Evolutionary conservation across 1,139 yeast species (phyloP).

Genomic region (Arxiozyma telluris): DNA sequence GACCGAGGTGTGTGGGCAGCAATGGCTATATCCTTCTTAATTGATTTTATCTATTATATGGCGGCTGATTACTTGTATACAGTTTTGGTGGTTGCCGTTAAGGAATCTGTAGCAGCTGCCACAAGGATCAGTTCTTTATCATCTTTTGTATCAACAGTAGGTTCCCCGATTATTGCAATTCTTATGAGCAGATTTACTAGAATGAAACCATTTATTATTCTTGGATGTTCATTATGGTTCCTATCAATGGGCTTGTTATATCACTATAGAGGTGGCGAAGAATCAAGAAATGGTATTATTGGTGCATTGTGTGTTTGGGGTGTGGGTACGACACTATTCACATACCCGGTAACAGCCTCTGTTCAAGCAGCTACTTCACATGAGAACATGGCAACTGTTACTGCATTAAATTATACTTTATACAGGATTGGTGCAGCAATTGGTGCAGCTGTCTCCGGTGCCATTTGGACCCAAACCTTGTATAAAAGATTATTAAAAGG

Average conservation of each 20-base stretch:
- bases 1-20: no score
- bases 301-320: constrained; percentile 62
- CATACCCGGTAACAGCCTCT: constrained; percentile 44
- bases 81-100: constrained; percentile 52
- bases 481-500: constrained; percentile 28
- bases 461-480: constrained; percentile 51
- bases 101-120: constrained; percentile 46
- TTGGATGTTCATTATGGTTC: constrained; percentile 50
- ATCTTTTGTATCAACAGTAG: constrained; percentile 56
- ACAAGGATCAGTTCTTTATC: constrained; percentile 55
- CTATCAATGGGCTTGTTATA: constrained; percentile 50
- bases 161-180: constrained; percentile 50
- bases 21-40: constrained; percentile 33
- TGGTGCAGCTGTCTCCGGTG: constrained; percentile 46
- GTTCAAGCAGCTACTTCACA: constrained; percentile 55
- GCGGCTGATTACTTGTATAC: constrained; percentile 62
- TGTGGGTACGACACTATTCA: constrained; percentile 63
- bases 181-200: no score
- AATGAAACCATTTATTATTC: constrained; percentile 49
- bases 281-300: constrained; percentile 48
- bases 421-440: constrained; percentile 47
- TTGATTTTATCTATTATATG: constrained; percentile 54
- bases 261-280: constrained; percentile 47
- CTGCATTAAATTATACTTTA: constrained; percentile 40
- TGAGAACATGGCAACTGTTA: constrained; percentile 55